A percentile compares a stretch with the other conserved stretches of the same genome.
Conservation (phyloP, 805 yeast genomes). For the Tetrapisispora arboricola region DNA sequence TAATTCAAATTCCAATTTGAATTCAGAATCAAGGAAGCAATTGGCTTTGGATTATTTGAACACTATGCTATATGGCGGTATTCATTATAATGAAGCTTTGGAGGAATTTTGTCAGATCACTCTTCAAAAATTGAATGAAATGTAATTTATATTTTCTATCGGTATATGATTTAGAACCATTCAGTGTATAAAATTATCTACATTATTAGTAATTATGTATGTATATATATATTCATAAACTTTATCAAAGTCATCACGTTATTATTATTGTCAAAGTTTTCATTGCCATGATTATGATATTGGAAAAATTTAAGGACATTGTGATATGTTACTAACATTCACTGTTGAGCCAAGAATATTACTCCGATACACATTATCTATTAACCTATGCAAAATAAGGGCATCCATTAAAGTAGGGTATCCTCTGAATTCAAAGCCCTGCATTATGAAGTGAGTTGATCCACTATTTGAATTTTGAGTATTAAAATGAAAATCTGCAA, state of each 20-base stretch:
- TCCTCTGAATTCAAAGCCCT: conserved; percentile 23
- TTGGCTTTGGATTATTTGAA: conserved; percentile 49
- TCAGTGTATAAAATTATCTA: too few species aligned
- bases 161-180: too few species aligned
- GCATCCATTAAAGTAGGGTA: conserved; percentile 25
- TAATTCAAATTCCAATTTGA: conserved; percentile 15
- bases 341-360: conserved; percentile 15
- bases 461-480: conserved; percentile 15
- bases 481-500: conserved; percentile 24
- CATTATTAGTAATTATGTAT: not conserved
- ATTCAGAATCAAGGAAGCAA: conserved; percentile 33
- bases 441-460: conserved; percentile 19
- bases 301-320: conserved; percentile 5
- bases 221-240: not conserved
- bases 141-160: too few species aligned
- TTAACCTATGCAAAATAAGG: conserved; percentile 16
- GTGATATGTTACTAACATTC: conserved; percentile 8
- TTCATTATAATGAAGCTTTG: conserved; percentile 49
- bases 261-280: not conserved
- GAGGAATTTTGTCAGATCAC: conserved; percentile 47
- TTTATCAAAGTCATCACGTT: not conserved
- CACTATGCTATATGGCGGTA: conserved; percentile 47
- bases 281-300: not conserved
- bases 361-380: conserved; percentile 22
- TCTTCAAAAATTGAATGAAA: conserved; percentile 7